phyloP scores from a whole-genome alignment of 805 yeast genomes.

The Saturnispora dispora region DNA sequence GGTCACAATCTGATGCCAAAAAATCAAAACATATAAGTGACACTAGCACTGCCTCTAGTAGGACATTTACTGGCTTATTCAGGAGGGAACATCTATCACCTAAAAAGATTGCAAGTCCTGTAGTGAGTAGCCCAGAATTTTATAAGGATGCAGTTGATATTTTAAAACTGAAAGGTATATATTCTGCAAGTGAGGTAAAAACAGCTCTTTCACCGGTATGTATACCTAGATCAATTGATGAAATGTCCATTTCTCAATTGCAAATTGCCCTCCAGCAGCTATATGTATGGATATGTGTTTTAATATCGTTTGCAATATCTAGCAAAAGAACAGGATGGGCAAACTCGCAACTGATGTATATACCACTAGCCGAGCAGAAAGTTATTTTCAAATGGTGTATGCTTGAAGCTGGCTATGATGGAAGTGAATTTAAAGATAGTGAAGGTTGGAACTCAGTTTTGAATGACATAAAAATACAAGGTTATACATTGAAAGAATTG shows the following conservation, averaged over 20 bases:
- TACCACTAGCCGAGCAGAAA: conserved; percentile 15
- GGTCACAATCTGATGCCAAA: background rate
- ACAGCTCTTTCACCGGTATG: background rate
- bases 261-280: conserved; percentile 13
- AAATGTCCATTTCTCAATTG: conserved; percentile 1
- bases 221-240: background rate
- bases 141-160: background rate
- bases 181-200: background rate
- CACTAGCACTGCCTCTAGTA: background rate
- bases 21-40: background rate
- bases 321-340: conserved; percentile 25
- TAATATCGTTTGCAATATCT: conserved; percentile 19
- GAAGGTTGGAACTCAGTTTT: conserved; percentile 9
- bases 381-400: conserved; percentile 15
- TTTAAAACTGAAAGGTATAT: background rate
- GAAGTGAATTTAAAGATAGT: conserved; percentile 2
- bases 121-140: background rate
- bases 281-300: conserved; percentile 19
- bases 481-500: background rate
- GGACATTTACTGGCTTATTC: background rate
- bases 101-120: background rate
- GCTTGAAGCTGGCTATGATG: conserved; percentile 4
- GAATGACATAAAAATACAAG: background rate
- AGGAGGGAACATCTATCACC: background rate
- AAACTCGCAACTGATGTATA: conserved; percentile 20